A percentile compares a stretch with the other conserved stretches of the same genome.
Evolutionary conservation across 768 basidiomycete genomes (phyloP).

Genomic region (Boletus reticuloceps): DNA sequence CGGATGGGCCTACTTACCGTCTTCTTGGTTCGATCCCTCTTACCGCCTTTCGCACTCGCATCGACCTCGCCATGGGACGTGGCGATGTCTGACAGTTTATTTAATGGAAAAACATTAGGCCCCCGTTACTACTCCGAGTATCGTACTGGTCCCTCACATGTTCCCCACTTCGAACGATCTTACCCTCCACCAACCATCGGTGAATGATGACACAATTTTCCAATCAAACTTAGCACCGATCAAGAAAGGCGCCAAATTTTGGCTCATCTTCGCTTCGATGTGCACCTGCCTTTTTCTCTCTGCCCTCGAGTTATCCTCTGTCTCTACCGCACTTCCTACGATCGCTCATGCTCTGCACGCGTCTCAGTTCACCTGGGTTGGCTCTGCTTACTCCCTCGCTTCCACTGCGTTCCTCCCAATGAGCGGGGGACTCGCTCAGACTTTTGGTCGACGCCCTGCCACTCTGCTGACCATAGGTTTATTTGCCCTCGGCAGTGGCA

Average conservation of each 20-base stretch:
- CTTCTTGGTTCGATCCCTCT: too few species aligned
- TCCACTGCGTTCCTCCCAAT: conserved; percentile 41
- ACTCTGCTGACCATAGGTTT: conserved; percentile 30
- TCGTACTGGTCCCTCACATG: too few species aligned
- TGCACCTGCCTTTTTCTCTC: conserved; percentile 20
- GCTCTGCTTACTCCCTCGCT: conserved; percentile 40
- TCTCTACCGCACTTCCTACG: conserved; percentile 42
- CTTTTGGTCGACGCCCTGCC: conserved; percentile 39
- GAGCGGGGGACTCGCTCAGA: conserved; percentile 36
- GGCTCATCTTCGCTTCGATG: conserved; percentile 31
- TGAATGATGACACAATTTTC: too few species aligned
- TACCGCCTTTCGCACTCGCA: too few species aligned
- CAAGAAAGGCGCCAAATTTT: conserved; percentile 20
- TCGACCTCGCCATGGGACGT: too few species aligned
- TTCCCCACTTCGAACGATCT: too few species aligned
- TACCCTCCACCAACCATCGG: too few species aligned
- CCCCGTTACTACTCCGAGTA: too few species aligned
- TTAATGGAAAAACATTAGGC: too few species aligned
- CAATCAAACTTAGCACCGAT: too few species aligned
- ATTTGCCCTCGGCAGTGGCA: conserved; percentile 41
- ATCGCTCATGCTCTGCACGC: conserved; percentile 39
- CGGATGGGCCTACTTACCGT: too few species aligned
- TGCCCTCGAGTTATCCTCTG: conserved; percentile 32
- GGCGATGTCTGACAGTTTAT: too few species aligned
- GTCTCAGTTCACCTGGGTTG: conserved; percentile 46